Evolutionary conservation across 108 stramenopile genomes (phyloP), one percentile per base, ranked within the genome.

Genomic region (Discostella stelligeroides): DNA sequence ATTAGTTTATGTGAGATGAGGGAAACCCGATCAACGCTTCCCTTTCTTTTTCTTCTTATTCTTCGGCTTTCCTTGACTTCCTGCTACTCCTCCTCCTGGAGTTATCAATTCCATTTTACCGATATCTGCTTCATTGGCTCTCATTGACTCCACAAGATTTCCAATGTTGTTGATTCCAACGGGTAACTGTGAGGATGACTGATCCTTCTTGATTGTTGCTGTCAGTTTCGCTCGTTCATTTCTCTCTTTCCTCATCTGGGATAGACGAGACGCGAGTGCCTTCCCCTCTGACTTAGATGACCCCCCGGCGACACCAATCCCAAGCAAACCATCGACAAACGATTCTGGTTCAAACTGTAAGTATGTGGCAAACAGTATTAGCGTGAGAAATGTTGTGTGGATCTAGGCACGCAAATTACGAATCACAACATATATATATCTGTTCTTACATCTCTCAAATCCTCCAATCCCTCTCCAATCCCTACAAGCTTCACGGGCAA

Each of bases 401-500:
- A n/a, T n/a, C n/a, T n/a, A n/a, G n/a, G n/a, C n/a, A n/a, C n/a
- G n/a, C n/a, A n/a, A n/a, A n/a, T n/a, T n/a, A n/a, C n/a, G n/a
- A n/a, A n/a, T n/a, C n/a, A n/a, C n/a, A n/a, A n/a, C n/a, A n/a
- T n/a, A n/a, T n/a, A n/a, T n/a, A n/a, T n/a, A n/a, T n/a, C n/a
- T n/a, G n/a, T n/a, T n/a, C 91, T 86, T 83, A 92, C 91, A 82
- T 94, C 92, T 53, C 80, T 80, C 55, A 94, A 72, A 80, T 94
- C 92, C 41, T 89, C 84, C 45, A 94, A 84, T 25, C 87, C 86
- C 79, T 98, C 97, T 43, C 97, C 97, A 21, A 98, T 96, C 25
- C 97, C 97, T 29, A 98, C 87, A 23, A 98, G 80, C 75, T 98
- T 98, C n/a, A 98, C 96, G 14, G 97, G 96, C 28, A 98, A 83